Conservation (phyloP, 305 asterid species). For the Andrographis paniculata region DNA sequence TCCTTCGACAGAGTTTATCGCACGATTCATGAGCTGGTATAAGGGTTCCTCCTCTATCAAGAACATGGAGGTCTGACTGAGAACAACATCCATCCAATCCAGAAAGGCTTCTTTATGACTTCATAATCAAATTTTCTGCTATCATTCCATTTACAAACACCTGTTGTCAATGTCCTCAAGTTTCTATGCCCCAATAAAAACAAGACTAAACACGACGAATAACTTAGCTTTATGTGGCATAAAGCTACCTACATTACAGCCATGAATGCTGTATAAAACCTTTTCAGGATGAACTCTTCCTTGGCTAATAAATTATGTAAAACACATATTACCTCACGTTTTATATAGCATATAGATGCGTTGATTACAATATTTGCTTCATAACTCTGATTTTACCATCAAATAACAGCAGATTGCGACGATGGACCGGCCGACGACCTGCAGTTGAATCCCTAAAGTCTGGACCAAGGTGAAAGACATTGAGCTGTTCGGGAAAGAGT, state of each 20-base stretch:
- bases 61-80: conserved; percentile 23
- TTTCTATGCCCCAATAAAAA: conserved; percentile 17
- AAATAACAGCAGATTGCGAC: not conserved
- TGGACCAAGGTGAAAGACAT: not conserved
- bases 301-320: not conserved
- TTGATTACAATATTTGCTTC: not conserved
- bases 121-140: not conserved
- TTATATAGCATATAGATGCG: not conserved
- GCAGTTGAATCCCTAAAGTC: not conserved
- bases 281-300: conserved; percentile 15
- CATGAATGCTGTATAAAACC: conserved; percentile 14
- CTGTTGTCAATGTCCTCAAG: conserved; percentile 13
- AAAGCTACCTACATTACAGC: conserved; percentile 17
- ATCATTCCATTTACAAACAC: conserved; percentile 10
- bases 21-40: conserved; percentile 63
- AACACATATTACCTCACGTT: conserved; percentile 9
- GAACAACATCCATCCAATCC: conserved; percentile 3
- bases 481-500: not conserved
- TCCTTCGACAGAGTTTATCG: conserved; percentile 36
- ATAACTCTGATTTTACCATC: not conserved
- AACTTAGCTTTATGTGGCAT: conserved; percentile 17
- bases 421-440: not conserved
- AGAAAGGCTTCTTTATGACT: conserved; percentile 12
- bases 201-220: conserved; percentile 15
- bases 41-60: conserved; percentile 29